These are phyloP conservation scores for Magnolia officinalis DNA, from an alignment of 164 flowering plant genomes.

Conservation along the genomic window DNA sequence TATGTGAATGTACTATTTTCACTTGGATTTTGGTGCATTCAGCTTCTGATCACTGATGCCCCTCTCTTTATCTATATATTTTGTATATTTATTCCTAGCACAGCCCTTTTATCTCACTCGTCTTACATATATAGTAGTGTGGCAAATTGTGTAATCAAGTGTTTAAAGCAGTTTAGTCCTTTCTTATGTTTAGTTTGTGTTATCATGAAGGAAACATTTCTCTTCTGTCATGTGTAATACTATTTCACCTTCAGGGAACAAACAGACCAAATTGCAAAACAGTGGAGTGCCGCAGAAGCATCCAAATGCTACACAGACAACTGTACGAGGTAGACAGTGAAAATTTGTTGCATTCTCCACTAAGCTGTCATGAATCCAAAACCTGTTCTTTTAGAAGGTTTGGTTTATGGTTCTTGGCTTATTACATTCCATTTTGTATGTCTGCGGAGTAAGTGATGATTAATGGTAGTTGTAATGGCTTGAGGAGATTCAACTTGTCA, in stretches of 20 bases:
- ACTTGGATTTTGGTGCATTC: not conserved
- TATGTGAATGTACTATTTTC: not conserved
- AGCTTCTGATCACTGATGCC: not conserved
- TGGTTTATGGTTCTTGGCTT: not conserved
- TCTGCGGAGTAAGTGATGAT: not conserved
- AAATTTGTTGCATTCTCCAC: not conserved
- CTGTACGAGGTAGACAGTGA: constrained; percentile 9
- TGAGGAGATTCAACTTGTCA: not conserved
- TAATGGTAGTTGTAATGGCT: not conserved
- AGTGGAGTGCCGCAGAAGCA: not conserved
- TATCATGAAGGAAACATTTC: not conserved
- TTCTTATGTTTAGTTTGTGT: not conserved
- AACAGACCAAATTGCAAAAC: constrained; percentile 6
- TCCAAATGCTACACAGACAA: constrained; percentile 11
- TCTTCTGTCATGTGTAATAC: not conserved
- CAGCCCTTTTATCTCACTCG: not conserved
- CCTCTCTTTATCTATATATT: not conserved
- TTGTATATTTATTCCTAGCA: not conserved
- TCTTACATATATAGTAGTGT: not conserved
- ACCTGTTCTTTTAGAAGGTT: not conserved
- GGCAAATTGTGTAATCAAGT: not conserved
- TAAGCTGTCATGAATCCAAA: not conserved
- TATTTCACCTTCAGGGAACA: constrained; percentile 1
- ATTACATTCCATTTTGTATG: not conserved
- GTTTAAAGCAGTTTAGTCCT: not conserved